Percentiles rank a stretch among this genome's conserved stretches.
These are phyloP conservation scores for Xylaria sp. DNA, from an alignment of 2,329 filamentous ascomycete species.

Conservation along the genomic window DNA sequence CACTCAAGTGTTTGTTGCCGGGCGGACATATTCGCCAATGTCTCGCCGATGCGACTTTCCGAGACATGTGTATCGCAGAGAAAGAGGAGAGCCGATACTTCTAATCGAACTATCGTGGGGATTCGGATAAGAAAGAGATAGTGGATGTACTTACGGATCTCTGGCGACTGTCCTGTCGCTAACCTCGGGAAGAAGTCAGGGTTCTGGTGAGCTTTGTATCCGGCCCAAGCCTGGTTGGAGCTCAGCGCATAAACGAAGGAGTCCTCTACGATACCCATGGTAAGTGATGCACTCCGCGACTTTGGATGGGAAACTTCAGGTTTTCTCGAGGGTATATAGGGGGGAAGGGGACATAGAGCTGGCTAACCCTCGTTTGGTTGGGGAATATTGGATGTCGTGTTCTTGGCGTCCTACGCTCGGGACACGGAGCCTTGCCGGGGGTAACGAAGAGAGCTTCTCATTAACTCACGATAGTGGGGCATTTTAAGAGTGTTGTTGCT, in stretches of 20 bases:
- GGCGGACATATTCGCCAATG: too few species aligned
- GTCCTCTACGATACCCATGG: conserved; percentile 52
- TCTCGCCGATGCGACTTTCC: background rate
- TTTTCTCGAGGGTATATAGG: conserved; percentile 1
- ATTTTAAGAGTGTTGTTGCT: conserved; percentile 13
- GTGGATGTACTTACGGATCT: conserved; percentile 59
- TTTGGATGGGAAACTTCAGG: background rate
- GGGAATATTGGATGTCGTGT: background rate
- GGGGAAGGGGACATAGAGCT: background rate
- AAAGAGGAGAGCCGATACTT: background rate
- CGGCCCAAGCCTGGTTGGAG: conserved; percentile 74
- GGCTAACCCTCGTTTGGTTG: background rate
- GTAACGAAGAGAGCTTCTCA: conserved; percentile 8
- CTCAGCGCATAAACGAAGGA: conserved; percentile 66
- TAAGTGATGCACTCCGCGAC: conserved; percentile 29
- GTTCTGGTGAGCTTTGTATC: conserved; percentile 67
- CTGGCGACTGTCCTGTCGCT: conserved; percentile 69
- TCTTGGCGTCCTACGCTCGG: background rate
- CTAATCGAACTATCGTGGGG: background rate
- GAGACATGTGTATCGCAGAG: background rate
- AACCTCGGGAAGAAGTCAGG: conserved; percentile 74
- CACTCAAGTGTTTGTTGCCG: too few species aligned
- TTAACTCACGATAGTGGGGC: conserved; percentile 27
- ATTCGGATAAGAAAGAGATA: background rate
- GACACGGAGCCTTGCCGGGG: background rate